Base-by-base conservation (phyloP, 257 asterid species). In the Solanum pimpinellifolium region DNA sequence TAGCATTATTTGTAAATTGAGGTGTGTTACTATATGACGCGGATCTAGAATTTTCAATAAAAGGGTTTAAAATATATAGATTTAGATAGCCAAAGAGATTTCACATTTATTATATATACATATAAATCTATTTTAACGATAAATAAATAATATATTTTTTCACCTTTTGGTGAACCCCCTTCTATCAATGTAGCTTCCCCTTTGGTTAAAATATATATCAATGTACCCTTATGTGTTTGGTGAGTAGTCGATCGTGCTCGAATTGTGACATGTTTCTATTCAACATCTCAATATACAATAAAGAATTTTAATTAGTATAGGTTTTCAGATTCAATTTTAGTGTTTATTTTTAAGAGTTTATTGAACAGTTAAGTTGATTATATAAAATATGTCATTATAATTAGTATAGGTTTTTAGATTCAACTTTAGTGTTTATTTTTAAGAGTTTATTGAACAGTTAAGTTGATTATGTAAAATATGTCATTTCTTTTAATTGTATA, bases 1-100 rank as follows among this genome's bases (percentile, higher is more conserved):
- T 9, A 33, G 90, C 89, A 90, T 89, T 73, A 91, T 62, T 88
- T 87, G 16, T 76, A 68, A 77, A 77, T 14, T 14, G 47, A 56
- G 85, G 23, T 83, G 60, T 85, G 83, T 65, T 87, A 35, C 52
- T 4, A 4, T 33, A 1, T 1, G 0, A 3, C 0, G 35, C 35
- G 1, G 6, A 33, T 33, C 35, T 33, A 33, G 0, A 33, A 33
- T 33, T 33, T 33, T 33, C 0, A 4, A 33, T 33, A 33, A 33
- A 0, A 33, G 0, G 35, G 0, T 33, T 33, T 33, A 4, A 33
- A 33, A 33, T 33, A 33, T 33, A 5, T 33, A 33, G 35, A 33
- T 33, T 33, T 33, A 33, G 5, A 33, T 33, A 4, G 35, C 0
- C 5, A 5, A 33, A 33, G 5, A 33, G 35, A 1, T 33, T 4